Evolutionary conservation across 164 flowering plant species (phyloP), one percentile per base, ranked within the genome.

Genomic region (Aristolochia fimbriata): DNA sequence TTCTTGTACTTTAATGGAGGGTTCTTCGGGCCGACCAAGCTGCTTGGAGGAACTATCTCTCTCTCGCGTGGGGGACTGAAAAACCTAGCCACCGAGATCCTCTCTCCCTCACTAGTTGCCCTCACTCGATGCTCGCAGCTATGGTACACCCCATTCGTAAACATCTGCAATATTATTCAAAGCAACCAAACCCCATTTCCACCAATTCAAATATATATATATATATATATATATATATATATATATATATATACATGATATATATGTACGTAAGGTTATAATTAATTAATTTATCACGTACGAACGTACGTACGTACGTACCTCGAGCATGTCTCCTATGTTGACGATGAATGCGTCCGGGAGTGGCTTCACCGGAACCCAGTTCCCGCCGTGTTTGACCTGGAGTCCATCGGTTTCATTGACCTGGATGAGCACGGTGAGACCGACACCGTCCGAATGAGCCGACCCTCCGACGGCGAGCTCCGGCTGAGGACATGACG

Each of bases 261-360:
- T n/a, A n/a, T n/a, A n/a, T n/a, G n/a, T n/a, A n/a, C n/a, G n/a
- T 27, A 27, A 5, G 5, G 30, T 5, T 27, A 49, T 8, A 23
- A 6, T 9, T 3, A 2, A 15, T 52, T 15, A 23, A 13, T 4
- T 22, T 9, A 15, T 4, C 14, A 17, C 27, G 16, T 74, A 73
- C 75, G 75, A 2, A 5, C 5, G 30, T 5, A 27, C 30, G 0
- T 20, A 20, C n/a, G 11, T 23, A 17, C 27, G 16, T 74, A 75
- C 75, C 77, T 75, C 77, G 14, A 73, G 10, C 15, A 64, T 62
- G 49, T 78, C 78, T 13, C 75, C 78, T 27, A 62, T 56, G 54
- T 71, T 71, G 6, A 69, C 72, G 15, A 71, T 70, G 25, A 74
- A 37, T 22, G 77, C 65, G 41, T 65, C 65, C 27, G 72, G 74